A percentile compares a stretch with the other conserved stretches of the same genome.
phyloP scores from a whole-genome alignment of 2,329 filamentous ascomycete genomes.

The Rhynchosporium agropyri region DNA sequence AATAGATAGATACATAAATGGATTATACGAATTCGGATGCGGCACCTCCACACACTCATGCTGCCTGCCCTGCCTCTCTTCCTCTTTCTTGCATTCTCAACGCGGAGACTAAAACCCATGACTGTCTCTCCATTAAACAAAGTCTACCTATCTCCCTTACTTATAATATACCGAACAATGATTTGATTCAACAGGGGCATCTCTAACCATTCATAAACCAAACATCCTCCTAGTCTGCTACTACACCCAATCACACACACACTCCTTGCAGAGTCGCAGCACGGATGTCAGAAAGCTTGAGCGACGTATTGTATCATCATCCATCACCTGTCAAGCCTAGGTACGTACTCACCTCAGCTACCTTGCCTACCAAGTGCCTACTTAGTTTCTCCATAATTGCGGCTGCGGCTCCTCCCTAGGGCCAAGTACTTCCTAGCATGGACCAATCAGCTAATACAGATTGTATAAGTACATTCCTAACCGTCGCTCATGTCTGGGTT shows the following conservation, averaged over 20 bases:
- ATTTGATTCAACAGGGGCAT: neutral
- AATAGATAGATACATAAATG: no score
- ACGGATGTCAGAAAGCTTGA: slow-evolving; percentile 3
- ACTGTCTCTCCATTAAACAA: no score
- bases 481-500: neutral
- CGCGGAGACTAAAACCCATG: no score
- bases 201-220: slow-evolving; percentile 1
- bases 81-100: no score
- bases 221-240: neutral
- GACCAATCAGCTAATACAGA: slow-evolving; percentile 2
- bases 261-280: neutral
- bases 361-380: no score
- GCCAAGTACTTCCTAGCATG: neutral
- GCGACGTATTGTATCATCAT: neutral
- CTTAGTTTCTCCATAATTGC: slow-evolving; percentile 2
- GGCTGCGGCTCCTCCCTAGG: neutral
- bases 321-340: neutral
- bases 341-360: no score
- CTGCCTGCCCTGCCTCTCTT: no score
- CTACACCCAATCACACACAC: neutral
- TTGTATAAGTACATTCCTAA: neutral
- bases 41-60: no score
- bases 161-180: no score
- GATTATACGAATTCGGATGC: no score
- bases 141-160: no score